A percentile compares a stretch with the other conserved stretches of the same genome.
Evolutionary conservation across 225 moss, liverwort and hornwort genomes (phyloP).

Genomic region (Antitrichia curtipendula): DNA sequence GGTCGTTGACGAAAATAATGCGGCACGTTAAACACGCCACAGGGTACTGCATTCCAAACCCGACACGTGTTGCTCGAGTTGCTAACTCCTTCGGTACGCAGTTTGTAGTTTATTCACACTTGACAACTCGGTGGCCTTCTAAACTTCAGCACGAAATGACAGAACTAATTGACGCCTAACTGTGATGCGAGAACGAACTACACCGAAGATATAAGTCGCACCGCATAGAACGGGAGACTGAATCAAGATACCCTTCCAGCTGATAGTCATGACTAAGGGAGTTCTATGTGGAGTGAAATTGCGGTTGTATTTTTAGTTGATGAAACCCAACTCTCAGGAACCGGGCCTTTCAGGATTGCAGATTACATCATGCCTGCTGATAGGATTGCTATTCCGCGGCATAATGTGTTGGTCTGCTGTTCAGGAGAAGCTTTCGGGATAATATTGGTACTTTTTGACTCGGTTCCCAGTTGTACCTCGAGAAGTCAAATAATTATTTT

Average conservation of each 20-base stretch:
- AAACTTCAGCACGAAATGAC: neutral
- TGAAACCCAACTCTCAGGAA: neutral
- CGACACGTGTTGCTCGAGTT: neutral
- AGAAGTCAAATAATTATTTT: no score
- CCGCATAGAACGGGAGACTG: neutral
- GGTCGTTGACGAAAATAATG: neutral
- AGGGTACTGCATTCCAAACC: neutral
- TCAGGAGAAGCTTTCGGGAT: neutral
- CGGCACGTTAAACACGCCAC: neutral
- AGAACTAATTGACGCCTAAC: neutral
- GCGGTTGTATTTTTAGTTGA: neutral
- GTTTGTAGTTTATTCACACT: neutral
- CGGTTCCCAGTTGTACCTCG: neutral
- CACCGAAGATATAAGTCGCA: neutral
- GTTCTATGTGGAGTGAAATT: neutral
- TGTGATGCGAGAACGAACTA: neutral
- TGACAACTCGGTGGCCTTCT: neutral
- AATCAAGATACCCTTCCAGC: neutral
- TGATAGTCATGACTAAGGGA: neutral
- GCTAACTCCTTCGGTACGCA: neutral
- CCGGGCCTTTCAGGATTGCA: neutral
- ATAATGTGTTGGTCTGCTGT: no score
- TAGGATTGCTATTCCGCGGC: neutral
- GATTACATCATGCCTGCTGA: neutral
- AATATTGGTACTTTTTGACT: neutral